Base-by-base conservation (phyloP, 2,329 filamentous ascomycete species). In the Aspergillus fumigatiaffinis region DNA sequence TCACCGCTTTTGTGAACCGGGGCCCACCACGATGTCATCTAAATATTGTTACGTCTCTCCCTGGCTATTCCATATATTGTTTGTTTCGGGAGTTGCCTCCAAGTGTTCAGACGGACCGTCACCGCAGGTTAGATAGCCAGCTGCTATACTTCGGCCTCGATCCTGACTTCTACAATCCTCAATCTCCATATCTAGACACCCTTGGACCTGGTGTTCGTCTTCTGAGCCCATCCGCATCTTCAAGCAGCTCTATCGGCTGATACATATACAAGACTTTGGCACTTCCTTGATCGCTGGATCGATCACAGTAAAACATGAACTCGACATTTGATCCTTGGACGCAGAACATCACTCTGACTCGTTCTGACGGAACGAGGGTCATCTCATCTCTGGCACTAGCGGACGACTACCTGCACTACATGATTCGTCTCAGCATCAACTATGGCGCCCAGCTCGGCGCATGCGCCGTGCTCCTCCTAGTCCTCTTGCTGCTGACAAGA, bases 361-460 rank as follows among this genome's bases (percentile, higher is more conserved):
- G 68, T 26, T 65, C 73, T 3, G 75, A 85, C 68, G 79, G 79
- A 25, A 72, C 69, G 1, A 63, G 72, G 1, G 68, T 83, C 59
- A 62, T 68, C 0, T 66, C 80, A 42, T 63, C 69, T 47, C 70
- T 86, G 57, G 50, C 60, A 8, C 68, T 72, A 3, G 58, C 87
- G 42, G 72, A 84, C 62, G 54, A 60, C 3, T 78, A 77, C 51
- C 71, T 79, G 54, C 70, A 76, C 57, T 82, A 82, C 67, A 77
- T 77, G 58, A 71, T 79, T 56, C 74, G 74, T 8, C 68, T 80
- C 38, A 78, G 73, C 68, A 85, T 90, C 77, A 87, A 86, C 73
- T 90, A 87, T 69, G 87, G 84, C 53, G 76, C 82, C 20, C 89
- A 93, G 70, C 79, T 92, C 52, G 90, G 90, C 29, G 84, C 88